Conservation (phyloP, 1,284 basidiomycete species). For the Marasmius oreades region DNA sequence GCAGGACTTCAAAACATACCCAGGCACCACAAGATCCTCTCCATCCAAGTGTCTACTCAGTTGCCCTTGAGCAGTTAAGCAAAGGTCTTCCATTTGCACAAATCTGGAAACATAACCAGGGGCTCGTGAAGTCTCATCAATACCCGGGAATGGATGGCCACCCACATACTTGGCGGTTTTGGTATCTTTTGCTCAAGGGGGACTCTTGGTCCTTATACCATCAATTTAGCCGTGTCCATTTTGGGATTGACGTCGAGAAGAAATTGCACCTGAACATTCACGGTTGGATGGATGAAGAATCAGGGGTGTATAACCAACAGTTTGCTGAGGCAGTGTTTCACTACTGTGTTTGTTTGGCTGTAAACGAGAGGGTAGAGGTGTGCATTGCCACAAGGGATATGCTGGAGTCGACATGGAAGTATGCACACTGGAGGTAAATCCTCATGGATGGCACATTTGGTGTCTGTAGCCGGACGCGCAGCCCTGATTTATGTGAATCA, state of each 20-base stretch:
- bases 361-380: constrained; percentile 15
- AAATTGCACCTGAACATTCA: too few relatives aligned
- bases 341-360: constrained; percentile 5
- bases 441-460: constrained; percentile 21
- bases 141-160: too few relatives aligned
- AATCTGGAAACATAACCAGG: background rate
- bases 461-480: constrained; percentile 20
- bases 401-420: constrained; percentile 20
- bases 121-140: too few relatives aligned
- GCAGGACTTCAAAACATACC: background rate
- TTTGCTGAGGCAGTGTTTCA: constrained; percentile 5
- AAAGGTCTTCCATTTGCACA: background rate
- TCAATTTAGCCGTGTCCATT: too few relatives aligned
- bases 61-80: background rate
- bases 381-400: constrained; percentile 18
- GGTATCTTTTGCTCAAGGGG: too few relatives aligned
- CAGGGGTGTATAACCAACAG: too few relatives aligned
- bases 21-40: background rate
- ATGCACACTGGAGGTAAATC: constrained; percentile 17
- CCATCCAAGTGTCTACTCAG: background rate
- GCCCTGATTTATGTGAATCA: constrained; percentile 15
- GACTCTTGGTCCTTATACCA: too few relatives aligned
- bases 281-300: too few relatives aligned
- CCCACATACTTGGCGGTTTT: too few relatives aligned
- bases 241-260: too few relatives aligned